Conservation (phyloP, 163 green algal genomes). For the Chloroidium sp. region DNA sequence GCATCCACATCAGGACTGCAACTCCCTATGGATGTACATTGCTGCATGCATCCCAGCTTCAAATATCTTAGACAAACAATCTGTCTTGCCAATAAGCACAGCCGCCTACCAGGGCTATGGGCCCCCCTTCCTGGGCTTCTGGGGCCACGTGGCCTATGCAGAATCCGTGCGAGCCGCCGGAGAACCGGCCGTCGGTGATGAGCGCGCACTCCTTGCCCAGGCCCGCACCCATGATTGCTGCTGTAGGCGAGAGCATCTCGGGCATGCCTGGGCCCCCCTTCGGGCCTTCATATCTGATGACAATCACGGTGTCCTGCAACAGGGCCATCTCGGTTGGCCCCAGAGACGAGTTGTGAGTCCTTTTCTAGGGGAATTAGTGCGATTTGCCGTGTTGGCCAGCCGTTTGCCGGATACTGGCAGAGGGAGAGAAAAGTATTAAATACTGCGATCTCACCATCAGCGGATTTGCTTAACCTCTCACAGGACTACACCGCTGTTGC, state of each 20-base stretch:
- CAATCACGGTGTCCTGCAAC: conserved; percentile 70
- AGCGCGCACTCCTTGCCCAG: conserved; percentile 91
- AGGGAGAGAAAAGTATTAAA: no score
- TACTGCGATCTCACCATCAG: no score
- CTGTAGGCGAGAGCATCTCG: conserved; percentile 97
- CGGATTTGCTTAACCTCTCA: no score
- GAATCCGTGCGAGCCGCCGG: conserved; percentile 94
- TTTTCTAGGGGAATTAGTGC: no score
- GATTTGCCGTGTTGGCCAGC: neutral
- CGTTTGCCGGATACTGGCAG: neutral
- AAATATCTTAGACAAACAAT: no score
- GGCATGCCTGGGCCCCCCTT: conserved; percentile 97
- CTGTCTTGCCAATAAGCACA: neutral
- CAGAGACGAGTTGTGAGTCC: neutral
- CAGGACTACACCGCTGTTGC: no score
- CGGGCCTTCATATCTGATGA: conserved; percentile 94
- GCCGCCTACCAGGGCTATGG: conserved; percentile 79
- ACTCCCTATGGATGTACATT: neutral
- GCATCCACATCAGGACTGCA: neutral
- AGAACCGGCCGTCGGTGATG: conserved; percentile 86
- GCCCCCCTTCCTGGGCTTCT: conserved; percentile 92
- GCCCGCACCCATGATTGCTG: conserved; percentile 94
- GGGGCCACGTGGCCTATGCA: conserved; percentile 95
- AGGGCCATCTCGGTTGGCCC: neutral
- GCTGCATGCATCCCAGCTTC: no score